A percentile compares a stretch with the other conserved stretches of the same genome.
phyloP scores from a whole-genome alignment of 2,329 filamentous ascomycete species.

The Cercospora canescens region DNA sequence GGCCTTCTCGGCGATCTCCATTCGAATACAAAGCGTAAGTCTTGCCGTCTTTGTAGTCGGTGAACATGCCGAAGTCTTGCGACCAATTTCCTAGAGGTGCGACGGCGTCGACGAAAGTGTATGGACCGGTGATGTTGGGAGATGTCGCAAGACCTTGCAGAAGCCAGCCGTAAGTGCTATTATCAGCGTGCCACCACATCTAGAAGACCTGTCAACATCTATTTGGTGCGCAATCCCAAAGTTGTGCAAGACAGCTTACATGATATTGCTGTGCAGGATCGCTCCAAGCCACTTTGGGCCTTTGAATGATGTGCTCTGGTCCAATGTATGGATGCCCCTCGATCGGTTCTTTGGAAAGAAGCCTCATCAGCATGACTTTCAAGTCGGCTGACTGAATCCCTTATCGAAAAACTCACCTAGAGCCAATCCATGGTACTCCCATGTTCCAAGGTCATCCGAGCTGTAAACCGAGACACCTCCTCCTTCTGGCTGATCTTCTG shows the following conservation, averaged over 20 bases:
- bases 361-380: background rate
- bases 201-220: slow-evolving; percentile 40
- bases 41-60: slow-evolving; percentile 58
- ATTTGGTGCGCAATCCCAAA: too few relatives aligned
- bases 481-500: slow-evolving; percentile 58
- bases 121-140: slow-evolving; percentile 55
- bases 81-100: slow-evolving; percentile 63
- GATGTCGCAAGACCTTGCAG: slow-evolving; percentile 59
- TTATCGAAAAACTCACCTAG: slow-evolving; percentile 35
- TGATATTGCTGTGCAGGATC: slow-evolving; percentile 57
- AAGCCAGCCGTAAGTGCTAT: slow-evolving; percentile 56
- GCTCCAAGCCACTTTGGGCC: slow-evolving; percentile 63
- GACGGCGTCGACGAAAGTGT: slow-evolving; percentile 55
- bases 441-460: slow-evolving; percentile 61
- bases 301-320: slow-evolving; percentile 59
- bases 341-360: slow-evolving; percentile 45
- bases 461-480: slow-evolving; percentile 63
- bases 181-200: slow-evolving; percentile 64
- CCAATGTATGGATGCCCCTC: slow-evolving; percentile 58
- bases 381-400: background rate
- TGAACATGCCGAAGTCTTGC: slow-evolving; percentile 63
- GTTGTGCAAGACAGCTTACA: background rate
- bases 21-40: slow-evolving; percentile 62
- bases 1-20: slow-evolving; percentile 55
- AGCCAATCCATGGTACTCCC: slow-evolving; percentile 59